Conservation (phyloP, 208 protist genomes). For the Leishmania arabica region DNA sequence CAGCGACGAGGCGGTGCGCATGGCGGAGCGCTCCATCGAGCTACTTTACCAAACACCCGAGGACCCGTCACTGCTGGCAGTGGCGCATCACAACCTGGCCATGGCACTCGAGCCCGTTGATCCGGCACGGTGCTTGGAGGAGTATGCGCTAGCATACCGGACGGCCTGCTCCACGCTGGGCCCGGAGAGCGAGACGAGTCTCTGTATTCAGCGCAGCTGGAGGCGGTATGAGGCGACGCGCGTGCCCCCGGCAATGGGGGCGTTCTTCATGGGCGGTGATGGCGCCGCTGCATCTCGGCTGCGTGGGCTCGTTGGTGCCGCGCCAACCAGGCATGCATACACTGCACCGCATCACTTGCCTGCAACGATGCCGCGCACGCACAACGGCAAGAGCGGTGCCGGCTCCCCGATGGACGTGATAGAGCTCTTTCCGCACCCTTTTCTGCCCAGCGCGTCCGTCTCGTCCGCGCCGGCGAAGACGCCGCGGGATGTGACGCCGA, state of each 20-base stretch:
- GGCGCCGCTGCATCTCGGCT: not conserved
- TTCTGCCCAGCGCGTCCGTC: conserved; percentile 33
- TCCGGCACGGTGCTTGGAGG: conserved; percentile 55
- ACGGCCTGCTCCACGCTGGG: conserved; percentile 52
- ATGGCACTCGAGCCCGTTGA: conserved; percentile 88
- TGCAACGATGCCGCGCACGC: not conserved
- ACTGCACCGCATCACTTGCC: not conserved
- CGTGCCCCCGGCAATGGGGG: not conserved
- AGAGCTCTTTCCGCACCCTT: conserved; percentile 83
- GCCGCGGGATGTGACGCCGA: conserved; percentile 9
- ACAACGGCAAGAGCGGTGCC: not conserved
- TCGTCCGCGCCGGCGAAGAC: conserved; percentile 1
- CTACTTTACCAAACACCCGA: conserved; percentile 68
- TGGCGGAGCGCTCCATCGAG: conserved; percentile 71
- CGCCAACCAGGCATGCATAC: not conserved
- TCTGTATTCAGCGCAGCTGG: conserved; percentile 75
- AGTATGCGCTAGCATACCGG: conserved; percentile 72
- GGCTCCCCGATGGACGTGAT: conserved; percentile 19
- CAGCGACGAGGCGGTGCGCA: conserved; percentile 76
- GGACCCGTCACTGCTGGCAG: conserved; percentile 78
- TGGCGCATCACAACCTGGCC: conserved; percentile 91
- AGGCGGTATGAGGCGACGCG: conserved; percentile 50
- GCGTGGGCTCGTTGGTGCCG: not conserved
- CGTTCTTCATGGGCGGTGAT: conserved; percentile 3
- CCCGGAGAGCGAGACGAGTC: conserved; percentile 52